Percentiles rank a stretch among this genome's conserved stretches.
phyloP scores from a whole-genome alignment of 148 eudicot genomes.

The Cornus controversa region DNA sequence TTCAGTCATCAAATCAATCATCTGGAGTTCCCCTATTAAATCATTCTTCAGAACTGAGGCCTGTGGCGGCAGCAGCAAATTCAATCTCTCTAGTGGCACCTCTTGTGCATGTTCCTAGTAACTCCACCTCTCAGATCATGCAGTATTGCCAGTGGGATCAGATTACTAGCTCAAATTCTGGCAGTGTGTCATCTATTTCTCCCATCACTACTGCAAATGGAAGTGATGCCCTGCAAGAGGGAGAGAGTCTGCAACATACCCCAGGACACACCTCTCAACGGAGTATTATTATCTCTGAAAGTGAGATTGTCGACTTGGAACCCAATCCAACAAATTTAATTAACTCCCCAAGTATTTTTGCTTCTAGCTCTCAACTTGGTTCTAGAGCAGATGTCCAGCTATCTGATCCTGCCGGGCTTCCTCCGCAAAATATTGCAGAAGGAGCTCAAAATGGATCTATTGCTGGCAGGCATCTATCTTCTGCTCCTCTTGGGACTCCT shows the following conservation, averaged over 20 bases:
- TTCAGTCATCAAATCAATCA: no score
- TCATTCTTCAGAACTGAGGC: no score
- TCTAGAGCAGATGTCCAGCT: not conserved
- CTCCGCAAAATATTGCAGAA: not conserved
- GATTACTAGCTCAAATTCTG: conserved; percentile 7
- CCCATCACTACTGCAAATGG: not conserved
- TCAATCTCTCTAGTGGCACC: not conserved
- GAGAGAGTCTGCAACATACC: not conserved
- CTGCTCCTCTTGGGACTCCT: not conserved
- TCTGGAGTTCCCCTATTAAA: no score
- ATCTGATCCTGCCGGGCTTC: conserved; percentile 4
- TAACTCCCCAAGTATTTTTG: not conserved
- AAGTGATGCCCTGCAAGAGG: not conserved
- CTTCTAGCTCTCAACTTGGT: not conserved
- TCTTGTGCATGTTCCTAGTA: not conserved
- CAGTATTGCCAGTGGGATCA: not conserved
- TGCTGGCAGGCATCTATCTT: not conserved
- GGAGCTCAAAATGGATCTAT: not conserved
- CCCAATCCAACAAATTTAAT: not conserved
- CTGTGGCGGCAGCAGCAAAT: no score
- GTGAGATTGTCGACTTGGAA: not conserved
- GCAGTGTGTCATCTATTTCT: not conserved
- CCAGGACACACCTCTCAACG: not conserved
- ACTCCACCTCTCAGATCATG: not conserved
- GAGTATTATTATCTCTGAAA: not conserved